Evolutionary conservation across 1,139 yeast genomes (phyloP), one percentile per base, ranked within the genome.

Genomic region (Saccharomycopsis hybrid): DNA sequence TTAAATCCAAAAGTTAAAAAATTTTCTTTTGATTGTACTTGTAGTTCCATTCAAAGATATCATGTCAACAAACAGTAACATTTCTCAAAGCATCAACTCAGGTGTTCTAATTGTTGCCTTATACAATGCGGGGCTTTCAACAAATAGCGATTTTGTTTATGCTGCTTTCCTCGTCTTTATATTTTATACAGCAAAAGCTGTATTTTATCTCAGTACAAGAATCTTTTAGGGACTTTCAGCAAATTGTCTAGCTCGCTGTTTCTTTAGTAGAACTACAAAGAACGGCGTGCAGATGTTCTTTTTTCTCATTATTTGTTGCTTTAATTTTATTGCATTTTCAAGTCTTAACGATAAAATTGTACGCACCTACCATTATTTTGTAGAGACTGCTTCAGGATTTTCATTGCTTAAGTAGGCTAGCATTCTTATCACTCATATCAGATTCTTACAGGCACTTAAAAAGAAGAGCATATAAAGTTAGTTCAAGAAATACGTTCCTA

Each of bases 121-220:
- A 46, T 67, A 71, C 56, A 73, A 72, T 55, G 80, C 80, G 3
- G 71, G 75, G 4, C 74, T 76, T 48, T 65, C 64, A 0, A 78
- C 69, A 1, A 68, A 77, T 56, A 70, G 76, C 55, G 77, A 76
- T 57, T 67, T 77, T 52, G 66, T 77, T 52, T 77, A 77, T 58
- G 82, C 78, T 5, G 72, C 70, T 46, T 71, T 77, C 47, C 68
- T 77, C 60, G 70, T 78, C 7, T 75, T 78, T 40, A 77, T 79
- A 44, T 70, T 76, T 46, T 71, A 75, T 3, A 72, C 76, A 1
- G 76, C 75, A 49, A 72, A 72, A 58, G 69, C 74, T 1, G 69
- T 69, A 60, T 64, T 71, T 55, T 72, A 70, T 55, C 67, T 74
- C n/a, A 67, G 73, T 35, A 66, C 75, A 7, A 64, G 77, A 62